Base-by-base conservation (phyloP, 139 green algal genomes). In the Chlorella sp. region DNA sequence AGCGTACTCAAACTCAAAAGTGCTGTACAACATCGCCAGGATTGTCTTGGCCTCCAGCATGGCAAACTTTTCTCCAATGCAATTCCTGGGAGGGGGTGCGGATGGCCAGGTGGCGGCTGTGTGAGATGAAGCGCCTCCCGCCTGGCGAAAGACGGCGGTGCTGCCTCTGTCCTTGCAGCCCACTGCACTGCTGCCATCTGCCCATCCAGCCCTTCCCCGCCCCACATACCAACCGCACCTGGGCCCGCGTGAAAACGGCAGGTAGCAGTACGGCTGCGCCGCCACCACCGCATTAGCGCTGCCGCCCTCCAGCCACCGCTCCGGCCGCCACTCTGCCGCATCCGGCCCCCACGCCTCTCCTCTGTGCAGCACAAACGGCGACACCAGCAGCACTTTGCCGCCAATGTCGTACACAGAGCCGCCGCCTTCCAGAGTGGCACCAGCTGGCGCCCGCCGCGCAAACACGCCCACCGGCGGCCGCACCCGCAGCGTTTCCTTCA, bases 301-400 rank as follows among this genome's bases (percentile, higher is more conserved):
- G 36, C 36, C 34, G 69, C 69, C 34, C 69, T 76, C 69, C 24
- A 78, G 40, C 73, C 73, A 78, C 36, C 73, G 73, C 40, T 78
- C 73, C 24, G 73, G 73, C 41, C 40, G 73, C 38, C 43, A 78
- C 24, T 32, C 73, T 8, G 20, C 41, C 40, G 73, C 73, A 24
- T 78, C 73, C 6, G 73, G 41, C 43, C 73, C 73, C 73, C 73
- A 78, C 36, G 38, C 62, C 30, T 34, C 30, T 19, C 30, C 62
- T 3, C 62, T 19, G 62, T 69, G 62, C 30, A 69, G 62, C 30
- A 69, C 30, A 36, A 38, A 69, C 30, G 62, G 62, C 62, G 62
- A 69, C 30, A 69, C 62, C 30, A 69, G 28, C 62, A 69, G 28
- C 30, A 69, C 62, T 16, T 69, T 60, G 51, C 51, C 51, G 51